A percentile compares a stretch with the other conserved stretches of the same genome.
phyloP scores from a whole-genome alignment of 495 filamentous ascomycete species.

The Penicillium cataractarum region DNA sequence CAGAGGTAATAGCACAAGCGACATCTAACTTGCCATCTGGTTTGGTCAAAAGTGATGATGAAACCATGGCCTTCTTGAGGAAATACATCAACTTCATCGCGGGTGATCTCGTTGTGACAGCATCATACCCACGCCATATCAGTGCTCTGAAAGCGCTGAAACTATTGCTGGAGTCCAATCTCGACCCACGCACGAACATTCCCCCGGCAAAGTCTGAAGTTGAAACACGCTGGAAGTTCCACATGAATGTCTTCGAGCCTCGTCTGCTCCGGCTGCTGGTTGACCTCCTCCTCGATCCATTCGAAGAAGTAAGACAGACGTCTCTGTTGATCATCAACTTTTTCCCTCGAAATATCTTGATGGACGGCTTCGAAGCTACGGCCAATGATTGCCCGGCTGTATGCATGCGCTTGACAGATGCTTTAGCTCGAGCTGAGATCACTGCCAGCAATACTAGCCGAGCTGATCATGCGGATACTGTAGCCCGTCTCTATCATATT shows the following conservation, averaged over 20 bases:
- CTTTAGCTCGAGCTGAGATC: conserved; percentile 40
- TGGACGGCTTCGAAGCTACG: conserved; percentile 14
- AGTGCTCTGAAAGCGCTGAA: conserved; percentile 69
- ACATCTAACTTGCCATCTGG: conserved; percentile 16
- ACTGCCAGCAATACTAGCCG: conserved; percentile 73
- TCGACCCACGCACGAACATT: conserved; percentile 40
- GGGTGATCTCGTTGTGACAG: conserved; percentile 69
- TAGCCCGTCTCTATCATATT: conserved; percentile 63
- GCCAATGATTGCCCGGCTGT: conserved; percentile 6
- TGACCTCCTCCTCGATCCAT: conserved; percentile 83
- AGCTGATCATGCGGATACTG: conserved; percentile 85
- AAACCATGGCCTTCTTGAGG: conserved; percentile 61
- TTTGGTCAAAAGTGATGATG: conserved; percentile 32
- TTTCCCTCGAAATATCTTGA: conserved; percentile 37
- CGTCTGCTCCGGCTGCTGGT: conserved; percentile 57
- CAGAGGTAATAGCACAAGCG: conserved; percentile 13
- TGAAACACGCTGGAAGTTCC: conserved; percentile 50
- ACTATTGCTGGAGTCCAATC: conserved; percentile 61
- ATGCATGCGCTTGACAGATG: conserved; percentile 31
- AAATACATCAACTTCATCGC: conserved; percentile 76
- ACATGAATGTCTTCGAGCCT: conserved; percentile 58
- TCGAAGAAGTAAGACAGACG: conserved; percentile 82
- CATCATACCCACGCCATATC: conserved; percentile 87
- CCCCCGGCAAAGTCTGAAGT: conserved; percentile 31
- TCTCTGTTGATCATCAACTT: conserved; percentile 63